Conservation (phyloP, 192 early-diverging fungal genomes). For the Funneliformis mosseae region DNA sequence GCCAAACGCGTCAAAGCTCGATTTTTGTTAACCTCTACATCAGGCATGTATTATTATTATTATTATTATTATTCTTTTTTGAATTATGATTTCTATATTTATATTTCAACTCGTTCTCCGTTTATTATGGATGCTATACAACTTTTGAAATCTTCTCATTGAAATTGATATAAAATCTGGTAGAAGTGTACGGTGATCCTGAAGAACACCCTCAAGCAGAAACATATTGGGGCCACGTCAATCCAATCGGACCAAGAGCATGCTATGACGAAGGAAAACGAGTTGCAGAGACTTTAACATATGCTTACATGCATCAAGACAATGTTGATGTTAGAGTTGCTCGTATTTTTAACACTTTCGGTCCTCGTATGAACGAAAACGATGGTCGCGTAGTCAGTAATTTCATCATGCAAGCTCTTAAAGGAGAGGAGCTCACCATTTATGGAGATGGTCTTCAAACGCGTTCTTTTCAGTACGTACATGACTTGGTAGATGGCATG, state of each 20-base stretch:
- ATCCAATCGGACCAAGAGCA: constrained; percentile 79
- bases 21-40: constrained; percentile 79
- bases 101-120: not conserved
- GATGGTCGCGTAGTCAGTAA: constrained; percentile 87
- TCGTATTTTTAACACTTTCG: constrained; percentile 79
- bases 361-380: constrained; percentile 82
- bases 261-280: constrained; percentile 90
- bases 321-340: constrained; percentile 76
- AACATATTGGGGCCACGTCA: constrained; percentile 80
- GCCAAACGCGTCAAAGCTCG: constrained; percentile 80
- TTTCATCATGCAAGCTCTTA: constrained; percentile 82
- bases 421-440: constrained; percentile 73
- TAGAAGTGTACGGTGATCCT: constrained; percentile 88
- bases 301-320: constrained; percentile 76
- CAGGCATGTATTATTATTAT: constrained; percentile 50
- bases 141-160: constrained; percentile 6
- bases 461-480: constrained; percentile 83
- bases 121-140: constrained; percentile 6
- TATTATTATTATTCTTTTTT: too few relatives aligned
- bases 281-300: constrained; percentile 81
- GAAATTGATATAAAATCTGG: not conserved
- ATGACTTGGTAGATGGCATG: constrained; percentile 81
- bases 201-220: constrained; percentile 84
- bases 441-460: constrained; percentile 83
- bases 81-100: constrained; percentile 8